Percentiles rank a stretch among this genome's conserved stretches.
These are phyloP conservation scores for Remersonia thermophila DNA, from an alignment of 2,329 filamentous ascomycete genomes.

Conservation along the genomic window DNA sequence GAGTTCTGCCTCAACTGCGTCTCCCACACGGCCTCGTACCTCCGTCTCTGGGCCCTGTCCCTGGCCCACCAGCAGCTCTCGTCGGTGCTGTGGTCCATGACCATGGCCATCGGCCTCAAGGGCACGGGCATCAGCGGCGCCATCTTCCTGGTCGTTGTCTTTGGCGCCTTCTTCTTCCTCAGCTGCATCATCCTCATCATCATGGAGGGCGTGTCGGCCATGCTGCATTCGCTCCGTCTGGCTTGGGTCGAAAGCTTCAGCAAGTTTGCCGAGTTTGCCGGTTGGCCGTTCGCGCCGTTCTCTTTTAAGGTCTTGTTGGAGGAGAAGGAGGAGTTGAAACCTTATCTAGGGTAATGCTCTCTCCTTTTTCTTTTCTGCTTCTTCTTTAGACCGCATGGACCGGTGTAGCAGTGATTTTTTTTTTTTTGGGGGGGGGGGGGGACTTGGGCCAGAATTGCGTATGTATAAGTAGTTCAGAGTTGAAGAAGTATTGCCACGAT, in stretches of 20 bases:
- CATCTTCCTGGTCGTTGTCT: slow-evolving; percentile 68
- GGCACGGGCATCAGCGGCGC: slow-evolving; percentile 56
- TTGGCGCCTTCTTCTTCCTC: slow-evolving; percentile 86
- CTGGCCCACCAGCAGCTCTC: slow-evolving; percentile 96
- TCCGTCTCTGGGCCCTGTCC: slow-evolving; percentile 94
- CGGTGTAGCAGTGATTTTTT: too few species aligned
- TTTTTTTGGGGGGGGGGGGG: too few species aligned
- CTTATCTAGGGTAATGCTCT: slow-evolving; percentile 35
- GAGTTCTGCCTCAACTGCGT: slow-evolving; percentile 99
- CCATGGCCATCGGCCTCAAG: slow-evolving; percentile 63
- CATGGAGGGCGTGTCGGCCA: slow-evolving; percentile 93
- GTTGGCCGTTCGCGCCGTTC: slow-evolving; percentile 77
- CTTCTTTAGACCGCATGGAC: not conserved
- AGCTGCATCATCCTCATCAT: slow-evolving; percentile 58
- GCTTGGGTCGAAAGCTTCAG: slow-evolving; percentile 98
- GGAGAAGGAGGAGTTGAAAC: slow-evolving; percentile 57
- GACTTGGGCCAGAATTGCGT: too few species aligned
- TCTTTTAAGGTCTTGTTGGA: slow-evolving; percentile 76
- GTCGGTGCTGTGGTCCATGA: slow-evolving; percentile 94
- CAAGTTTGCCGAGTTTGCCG: slow-evolving; percentile 89
- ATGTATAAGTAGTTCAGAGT: too few species aligned
- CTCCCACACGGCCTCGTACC: slow-evolving; percentile 95
- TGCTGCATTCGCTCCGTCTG: slow-evolving; percentile 63
- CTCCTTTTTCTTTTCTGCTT: slow-evolving; percentile 1
- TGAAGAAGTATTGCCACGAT: too few species aligned